Evolutionary conservation across 1,284 basidiomycete genomes (phyloP), one percentile per base, ranked within the genome.

Genomic region (Takashimella koratensis): DNA sequence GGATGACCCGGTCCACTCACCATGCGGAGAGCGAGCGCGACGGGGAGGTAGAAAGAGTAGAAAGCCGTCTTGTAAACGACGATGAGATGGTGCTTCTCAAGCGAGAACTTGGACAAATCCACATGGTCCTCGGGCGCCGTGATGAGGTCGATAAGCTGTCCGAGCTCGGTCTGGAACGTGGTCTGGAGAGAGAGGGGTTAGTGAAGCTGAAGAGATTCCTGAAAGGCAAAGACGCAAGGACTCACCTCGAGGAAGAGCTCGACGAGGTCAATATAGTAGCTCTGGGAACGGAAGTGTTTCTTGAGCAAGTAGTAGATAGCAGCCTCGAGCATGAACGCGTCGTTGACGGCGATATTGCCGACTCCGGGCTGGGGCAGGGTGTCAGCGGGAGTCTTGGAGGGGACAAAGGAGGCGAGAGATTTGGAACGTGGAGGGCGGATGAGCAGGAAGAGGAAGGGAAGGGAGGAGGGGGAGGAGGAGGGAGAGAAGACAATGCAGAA

Each of bases 41-140:
- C 92, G 52, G 96, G 93, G 58, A 98, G 88, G 80, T 98, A 97
- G 83, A 98, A 98, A 25, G 92, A 97, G 79, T 98, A 98, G 79
- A 84, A 97, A 0, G 95, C 90, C 19, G 96, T 98, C 79, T 98
- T 98, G 84, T 95, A 98, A 58, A 92, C 83, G 48, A 98, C 94
- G 73, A 98, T 98, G 56, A 92, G 83, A 64, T 85, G 84, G 75
- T 98, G 92, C 70, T 89, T 90, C 57, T 82, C 72, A 27, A 84
- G 77, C 4, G 88, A 91, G 79, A 98, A 98, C 70, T 87, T 89
- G 77, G 74, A 80, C 51, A 98, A 79, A 73, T 98, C 91, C 56
- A 98, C 88, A 20, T 80, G 70, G 67, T 93, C 86, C 71, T 98
- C 93, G 0, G 93, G 90, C 0, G 94, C 95, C 5, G 93, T 97